A percentile compares a stretch with the other conserved stretches of the same genome.
phyloP scores from a whole-genome alignment of 2,329 filamentous ascomycete species.

The Lasiodiplodia gonubiensis region DNA sequence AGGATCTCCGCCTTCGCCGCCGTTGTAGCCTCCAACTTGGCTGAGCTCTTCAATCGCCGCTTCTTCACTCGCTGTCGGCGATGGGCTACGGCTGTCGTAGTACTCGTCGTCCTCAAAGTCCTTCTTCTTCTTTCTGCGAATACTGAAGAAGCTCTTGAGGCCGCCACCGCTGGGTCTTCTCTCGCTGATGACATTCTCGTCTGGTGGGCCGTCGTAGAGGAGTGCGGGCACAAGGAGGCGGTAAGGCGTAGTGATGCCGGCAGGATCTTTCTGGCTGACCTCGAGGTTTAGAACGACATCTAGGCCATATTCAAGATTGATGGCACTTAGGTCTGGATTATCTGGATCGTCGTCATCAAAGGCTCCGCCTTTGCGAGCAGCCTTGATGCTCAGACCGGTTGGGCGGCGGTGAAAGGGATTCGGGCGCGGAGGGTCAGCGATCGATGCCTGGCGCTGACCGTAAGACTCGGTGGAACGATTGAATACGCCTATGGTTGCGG shows the following conservation, averaged over 20 bases:
- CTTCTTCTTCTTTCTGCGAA: slow-evolving; percentile 9
- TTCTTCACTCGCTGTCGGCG: slow-evolving; percentile 6
- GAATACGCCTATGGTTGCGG: background rate
- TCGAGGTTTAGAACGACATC: slow-evolving; percentile 91
- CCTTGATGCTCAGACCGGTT: slow-evolving; percentile 50
- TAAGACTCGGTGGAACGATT: slow-evolving; percentile 15
- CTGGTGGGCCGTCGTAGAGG: slow-evolving; percentile 48
- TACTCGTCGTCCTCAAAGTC: slow-evolving; percentile 7
- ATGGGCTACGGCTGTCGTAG: slow-evolving; percentile 18
- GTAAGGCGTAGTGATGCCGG: slow-evolving; percentile 87
- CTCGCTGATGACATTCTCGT: slow-evolving; percentile 34
- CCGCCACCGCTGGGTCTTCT: background rate
- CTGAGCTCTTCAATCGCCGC: slow-evolving; percentile 4
- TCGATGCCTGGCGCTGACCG: slow-evolving; percentile 21
- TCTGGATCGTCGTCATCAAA: slow-evolving; percentile 28
- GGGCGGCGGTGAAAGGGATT: slow-evolving; percentile 53
- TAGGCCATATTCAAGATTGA: slow-evolving; percentile 82
- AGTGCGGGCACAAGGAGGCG: slow-evolving; percentile 82
- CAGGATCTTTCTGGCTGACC: slow-evolving; percentile 81
- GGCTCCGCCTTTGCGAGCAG: slow-evolving; percentile 40
- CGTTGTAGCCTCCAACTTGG: background rate
- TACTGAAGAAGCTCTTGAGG: slow-evolving; percentile 16
- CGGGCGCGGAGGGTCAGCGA: slow-evolving; percentile 36
- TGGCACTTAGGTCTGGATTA: slow-evolving; percentile 37
- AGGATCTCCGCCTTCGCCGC: background rate